Conservation (phyloP, 345 rosid genomes). For the Sonneratia caseolaris region DNA sequence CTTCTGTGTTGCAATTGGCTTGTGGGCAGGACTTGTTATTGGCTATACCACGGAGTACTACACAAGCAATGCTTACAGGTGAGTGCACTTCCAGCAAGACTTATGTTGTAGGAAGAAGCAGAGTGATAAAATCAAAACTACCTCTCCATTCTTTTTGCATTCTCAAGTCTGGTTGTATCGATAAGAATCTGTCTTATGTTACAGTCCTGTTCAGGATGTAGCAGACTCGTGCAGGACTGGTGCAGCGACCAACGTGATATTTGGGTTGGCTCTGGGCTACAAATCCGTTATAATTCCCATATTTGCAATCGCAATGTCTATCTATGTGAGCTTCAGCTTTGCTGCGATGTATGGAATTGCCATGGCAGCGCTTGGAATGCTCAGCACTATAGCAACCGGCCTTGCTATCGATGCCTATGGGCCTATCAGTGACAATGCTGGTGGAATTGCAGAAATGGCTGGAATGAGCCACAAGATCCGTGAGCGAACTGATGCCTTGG, state of each 20-base stretch:
- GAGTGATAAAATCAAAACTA: no score
- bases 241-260: conserved; percentile 60
- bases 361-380: conserved; percentile 61
- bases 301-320: conserved; percentile 47
- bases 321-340: conserved; percentile 55
- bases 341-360: conserved; percentile 71
- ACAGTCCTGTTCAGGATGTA: conserved; percentile 63
- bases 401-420: conserved; percentile 66
- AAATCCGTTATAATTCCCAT: conserved; percentile 59
- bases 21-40: conserved; percentile 67
- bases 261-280: conserved; percentile 60
- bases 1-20: conserved; percentile 51
- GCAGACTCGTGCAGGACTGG: conserved; percentile 63
- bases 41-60: conserved; percentile 53
- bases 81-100: neutral
- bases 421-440: conserved; percentile 65
- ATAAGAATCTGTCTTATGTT: neutral
- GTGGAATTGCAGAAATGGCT: conserved; percentile 67
- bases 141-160: neutral
- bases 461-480: conserved; percentile 60
- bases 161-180: neutral
- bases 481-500: conserved; percentile 53
- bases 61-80: conserved; percentile 68
- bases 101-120: no score
- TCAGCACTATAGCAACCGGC: conserved; percentile 60